Evolutionary conservation across 179 eudicot genomes (phyloP).

Genomic region (Heliamphora pulchella): DNA sequence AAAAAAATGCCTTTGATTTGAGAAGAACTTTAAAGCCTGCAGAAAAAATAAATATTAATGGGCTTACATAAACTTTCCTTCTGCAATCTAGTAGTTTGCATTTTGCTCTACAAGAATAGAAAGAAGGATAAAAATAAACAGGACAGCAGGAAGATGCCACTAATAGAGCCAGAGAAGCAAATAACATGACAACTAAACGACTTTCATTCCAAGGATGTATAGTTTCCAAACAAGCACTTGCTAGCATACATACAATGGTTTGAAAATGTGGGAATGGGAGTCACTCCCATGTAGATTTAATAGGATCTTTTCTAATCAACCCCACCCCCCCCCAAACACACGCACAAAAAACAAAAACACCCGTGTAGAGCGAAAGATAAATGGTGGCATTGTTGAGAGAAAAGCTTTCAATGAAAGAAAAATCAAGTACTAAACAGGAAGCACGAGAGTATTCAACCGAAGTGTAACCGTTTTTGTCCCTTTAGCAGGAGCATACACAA

Average conservation of each 20-base stretch:
- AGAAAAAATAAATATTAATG: constrained; percentile 12
- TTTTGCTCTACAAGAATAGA: background rate
- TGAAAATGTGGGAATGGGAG: background rate
- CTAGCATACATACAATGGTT: background rate
- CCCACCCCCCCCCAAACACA: too few species aligned
- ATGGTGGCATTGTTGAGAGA: too few species aligned
- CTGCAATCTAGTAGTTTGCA: background rate
- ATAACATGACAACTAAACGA: background rate
- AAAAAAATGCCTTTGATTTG: constrained; percentile 39
- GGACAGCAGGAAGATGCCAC: background rate
- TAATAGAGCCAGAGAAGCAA: background rate
- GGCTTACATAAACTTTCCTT: background rate
- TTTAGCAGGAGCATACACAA: too few species aligned
- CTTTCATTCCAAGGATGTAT: background rate
- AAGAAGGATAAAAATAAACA: background rate
- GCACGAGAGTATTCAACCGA: too few species aligned
- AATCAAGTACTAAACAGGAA: too few species aligned
- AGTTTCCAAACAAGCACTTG: background rate
- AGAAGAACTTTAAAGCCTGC: constrained; percentile 67
- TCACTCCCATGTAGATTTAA: too few species aligned
- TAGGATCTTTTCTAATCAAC: too few species aligned
- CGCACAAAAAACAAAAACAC: too few species aligned
- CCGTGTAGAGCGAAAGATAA: too few species aligned
- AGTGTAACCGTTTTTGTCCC: too few species aligned
- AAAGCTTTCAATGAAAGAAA: too few species aligned